Evolutionary conservation across 495 filamentous ascomycete species (phyloP).

Genomic region (Aspergillus bertholletiae): DNA sequence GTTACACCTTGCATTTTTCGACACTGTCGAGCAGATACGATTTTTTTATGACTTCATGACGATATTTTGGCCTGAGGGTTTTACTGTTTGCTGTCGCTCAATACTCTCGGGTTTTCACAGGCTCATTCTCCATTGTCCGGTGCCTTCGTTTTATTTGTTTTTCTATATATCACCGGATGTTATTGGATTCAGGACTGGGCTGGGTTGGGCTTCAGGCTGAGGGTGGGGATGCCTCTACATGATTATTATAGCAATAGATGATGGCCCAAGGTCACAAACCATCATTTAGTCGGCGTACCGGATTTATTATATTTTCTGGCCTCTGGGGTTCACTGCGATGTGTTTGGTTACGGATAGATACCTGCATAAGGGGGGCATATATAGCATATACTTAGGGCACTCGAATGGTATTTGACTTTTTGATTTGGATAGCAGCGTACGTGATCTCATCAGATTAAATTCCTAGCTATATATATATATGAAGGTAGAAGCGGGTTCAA

Average conservation of each 20-base stretch:
- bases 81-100: background rate
- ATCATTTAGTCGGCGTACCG: background rate
- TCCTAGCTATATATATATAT: background rate
- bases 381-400: background rate
- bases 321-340: background rate
- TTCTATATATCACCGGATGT: background rate
- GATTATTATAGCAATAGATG: background rate
- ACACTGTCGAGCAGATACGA: background rate
- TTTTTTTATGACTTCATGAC: background rate
- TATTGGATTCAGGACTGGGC: background rate
- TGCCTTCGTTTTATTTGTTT: background rate
- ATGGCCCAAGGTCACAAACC: background rate
- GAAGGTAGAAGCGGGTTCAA: background rate
- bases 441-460: background rate
- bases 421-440: background rate
- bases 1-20: background rate
- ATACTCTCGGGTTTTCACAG: background rate
- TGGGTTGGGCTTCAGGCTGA: background rate
- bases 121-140: background rate
- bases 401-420: background rate
- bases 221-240: background rate
- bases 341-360: background rate
- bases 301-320: background rate
- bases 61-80: background rate
- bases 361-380: background rate